Evolutionary conservation across 2,329 filamentous ascomycete genomes (phyloP), one percentile per base, ranked within the genome.

Genomic region (Claviceps sp.): DNA sequence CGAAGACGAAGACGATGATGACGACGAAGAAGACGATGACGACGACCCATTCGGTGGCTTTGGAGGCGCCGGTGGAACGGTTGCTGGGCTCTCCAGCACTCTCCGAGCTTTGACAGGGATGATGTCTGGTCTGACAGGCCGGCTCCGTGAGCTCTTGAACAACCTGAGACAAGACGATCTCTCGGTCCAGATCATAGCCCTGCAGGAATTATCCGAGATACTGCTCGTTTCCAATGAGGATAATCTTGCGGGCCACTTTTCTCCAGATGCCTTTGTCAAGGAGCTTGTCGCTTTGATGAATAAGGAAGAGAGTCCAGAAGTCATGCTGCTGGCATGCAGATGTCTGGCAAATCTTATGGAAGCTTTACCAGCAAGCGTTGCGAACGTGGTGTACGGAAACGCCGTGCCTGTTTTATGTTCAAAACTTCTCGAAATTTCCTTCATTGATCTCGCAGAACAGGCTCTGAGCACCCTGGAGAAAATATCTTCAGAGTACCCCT

Each of bases 261-360:
- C 88, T 1, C 88, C 93, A 2, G 93, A 98, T 68, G 79, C 87
- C 8, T 97, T 93, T 63, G 88, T 98, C 52, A 96, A 95, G 69
- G 93, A 98, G 68, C 75, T 98, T 50, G 89, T 98, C 47, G 70
- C 77, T 13, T 71, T 98, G 59, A 97, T 98, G 93, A 88, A 87
- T 62, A 88, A 94, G 52, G 88, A 95, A 60, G 89, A 94, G 64
- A 96, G 95, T 59, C 87, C 90, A 0, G 93, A 98, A 66, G 88
- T 97, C 55, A 97, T 97, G 91, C 82, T 98, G 13, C 76, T 97
- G 54, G 91, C 93, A 20, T 98, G 93, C 64, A 86, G 94, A 54
- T 97, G 88, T 67, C 78, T 98, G 60, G 93, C 93, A 54, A 97
- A 98, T 65, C 69, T 98, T 51, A 98, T 98, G 93, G 93, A 98